phyloP scores from a whole-genome alignment of 2,329 filamentous ascomycete genomes.

The Zymoseptoria tritici region DNA sequence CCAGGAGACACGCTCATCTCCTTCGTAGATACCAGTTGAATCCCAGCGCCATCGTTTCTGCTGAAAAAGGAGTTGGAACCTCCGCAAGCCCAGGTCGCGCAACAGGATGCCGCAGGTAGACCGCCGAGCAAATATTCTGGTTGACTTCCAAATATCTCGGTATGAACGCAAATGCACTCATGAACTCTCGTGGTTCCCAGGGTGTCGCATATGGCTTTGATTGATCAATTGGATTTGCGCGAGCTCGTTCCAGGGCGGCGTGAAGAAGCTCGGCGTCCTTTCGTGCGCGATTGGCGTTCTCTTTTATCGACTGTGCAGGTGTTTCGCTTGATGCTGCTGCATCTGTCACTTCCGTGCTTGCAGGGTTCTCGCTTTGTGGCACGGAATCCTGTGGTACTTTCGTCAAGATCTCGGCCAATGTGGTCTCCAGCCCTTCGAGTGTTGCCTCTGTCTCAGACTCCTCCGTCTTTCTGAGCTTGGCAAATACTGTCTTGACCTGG shows the following conservation, averaged over 20 bases:
- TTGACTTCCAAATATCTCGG: constrained; percentile 95
- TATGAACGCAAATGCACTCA: constrained; percentile 90
- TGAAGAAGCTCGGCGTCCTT: constrained; percentile 54
- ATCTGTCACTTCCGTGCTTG: constrained; percentile 17
- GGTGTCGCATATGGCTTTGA: constrained; percentile 83
- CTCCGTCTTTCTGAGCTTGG: constrained; percentile 37
- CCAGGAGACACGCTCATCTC: constrained; percentile 44
- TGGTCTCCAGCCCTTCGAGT: constrained; percentile 29
- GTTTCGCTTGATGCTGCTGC: constrained; percentile 21
- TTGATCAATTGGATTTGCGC: constrained; percentile 68
- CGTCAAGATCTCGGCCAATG: constrained; percentile 31
- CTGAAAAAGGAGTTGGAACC: constrained; percentile 68
- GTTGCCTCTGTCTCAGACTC: constrained; percentile 17
- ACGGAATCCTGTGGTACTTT: constrained; percentile 38
- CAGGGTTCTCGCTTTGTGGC: constrained; percentile 9
- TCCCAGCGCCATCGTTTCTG: constrained; percentile 66
- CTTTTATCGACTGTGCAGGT: constrained; percentile 30
- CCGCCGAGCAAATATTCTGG: constrained; percentile 90
- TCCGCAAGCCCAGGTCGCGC: constrained; percentile 70
- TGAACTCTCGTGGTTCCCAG: constrained; percentile 78
- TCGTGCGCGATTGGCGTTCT: constrained; percentile 40
- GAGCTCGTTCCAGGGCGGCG: constrained; percentile 53
- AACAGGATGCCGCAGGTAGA: constrained; percentile 91
- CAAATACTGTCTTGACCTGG: constrained; percentile 56
- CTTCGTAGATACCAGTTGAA: constrained; percentile 92